phyloP scores from a whole-genome alignment of 1,139 yeast genomes.

The Geotrichum candidum region DNA sequence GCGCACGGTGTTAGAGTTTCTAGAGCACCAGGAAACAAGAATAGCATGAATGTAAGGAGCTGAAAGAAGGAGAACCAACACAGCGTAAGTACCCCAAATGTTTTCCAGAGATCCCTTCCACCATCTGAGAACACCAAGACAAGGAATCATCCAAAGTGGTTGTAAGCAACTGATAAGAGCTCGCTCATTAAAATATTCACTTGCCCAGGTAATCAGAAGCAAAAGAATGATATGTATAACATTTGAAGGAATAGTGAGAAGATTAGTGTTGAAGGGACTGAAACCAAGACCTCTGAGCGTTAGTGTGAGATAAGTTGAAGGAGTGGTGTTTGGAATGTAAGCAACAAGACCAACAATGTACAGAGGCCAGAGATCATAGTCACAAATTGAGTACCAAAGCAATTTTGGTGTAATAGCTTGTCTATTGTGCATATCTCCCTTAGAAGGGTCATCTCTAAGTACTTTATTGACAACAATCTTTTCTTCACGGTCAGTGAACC shows the following conservation, averaged over 20 bases:
- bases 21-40: conserved; percentile 53
- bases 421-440: conserved; percentile 63
- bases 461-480: conserved; percentile 55
- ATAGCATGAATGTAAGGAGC: conserved; percentile 50
- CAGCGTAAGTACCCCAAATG: conserved; percentile 49
- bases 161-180: conserved; percentile 35
- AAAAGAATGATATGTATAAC: conserved; percentile 39
- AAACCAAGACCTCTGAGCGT: conserved; percentile 51
- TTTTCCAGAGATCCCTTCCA: conserved; percentile 47
- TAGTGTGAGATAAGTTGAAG: conserved; percentile 48
- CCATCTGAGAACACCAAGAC: conserved; percentile 39
- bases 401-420: conserved; percentile 45
- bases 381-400: conserved; percentile 41
- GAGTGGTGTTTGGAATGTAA: conserved; percentile 37
- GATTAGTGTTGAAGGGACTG: conserved; percentile 48
- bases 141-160: conserved; percentile 40
- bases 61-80: conserved; percentile 45
- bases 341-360: conserved; percentile 46
- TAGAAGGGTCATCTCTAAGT: conserved; percentile 58
- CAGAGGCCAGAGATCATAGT: conserved; percentile 57
- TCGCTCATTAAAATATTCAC: conserved; percentile 39
- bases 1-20: conserved; percentile 53
- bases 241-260: conserved; percentile 48
- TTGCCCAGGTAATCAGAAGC: conserved; percentile 38
- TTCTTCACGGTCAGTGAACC: conserved; percentile 55